Percentiles rank a stretch among this genome's conserved stretches.
These are phyloP conservation scores for Spergularia marina DNA, from an alignment of 148 eudicot genomes.

Conservation along the genomic window DNA sequence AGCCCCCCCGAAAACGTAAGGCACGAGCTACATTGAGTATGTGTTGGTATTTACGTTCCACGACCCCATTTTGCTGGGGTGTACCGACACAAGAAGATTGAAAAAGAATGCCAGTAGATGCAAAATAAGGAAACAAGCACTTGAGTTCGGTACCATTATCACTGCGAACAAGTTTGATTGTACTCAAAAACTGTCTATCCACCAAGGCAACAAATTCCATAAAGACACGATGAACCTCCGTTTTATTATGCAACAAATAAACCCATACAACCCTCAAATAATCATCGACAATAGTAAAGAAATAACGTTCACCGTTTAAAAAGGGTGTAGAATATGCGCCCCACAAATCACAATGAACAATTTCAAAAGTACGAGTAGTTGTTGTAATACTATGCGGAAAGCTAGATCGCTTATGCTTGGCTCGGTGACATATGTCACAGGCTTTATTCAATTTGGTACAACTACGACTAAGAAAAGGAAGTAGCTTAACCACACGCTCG, in stretches of 20 bases:
- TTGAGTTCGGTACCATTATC: constrained; percentile 6
- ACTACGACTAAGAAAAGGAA: neutral
- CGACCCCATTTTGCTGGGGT: neutral
- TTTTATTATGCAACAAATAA: too few relatives aligned
- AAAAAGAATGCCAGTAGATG: neutral
- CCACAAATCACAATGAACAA: neutral
- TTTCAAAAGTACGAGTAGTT: neutral
- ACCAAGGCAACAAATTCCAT: too few relatives aligned
- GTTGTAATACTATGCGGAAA: neutral
- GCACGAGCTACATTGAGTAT: neutral
- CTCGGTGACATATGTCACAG: neutral
- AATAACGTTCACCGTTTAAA: neutral
- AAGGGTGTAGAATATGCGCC: neutral
- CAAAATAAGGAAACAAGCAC: neutral
- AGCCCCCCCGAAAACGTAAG: neutral
- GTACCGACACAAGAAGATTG: neutral
- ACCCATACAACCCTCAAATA: neutral
- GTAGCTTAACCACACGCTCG: neutral
- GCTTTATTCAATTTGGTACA: neutral
- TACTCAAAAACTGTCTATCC: too few relatives aligned
- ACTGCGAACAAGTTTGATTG: neutral
- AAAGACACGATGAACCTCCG: too few relatives aligned
- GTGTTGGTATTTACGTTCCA: neutral
- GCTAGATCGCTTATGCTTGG: neutral
- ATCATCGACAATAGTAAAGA: neutral